These are phyloP conservation scores for Macrocybe gigantea DNA, from an alignment of 768 basidiomycete genomes.

Conservation along the genomic window DNA sequence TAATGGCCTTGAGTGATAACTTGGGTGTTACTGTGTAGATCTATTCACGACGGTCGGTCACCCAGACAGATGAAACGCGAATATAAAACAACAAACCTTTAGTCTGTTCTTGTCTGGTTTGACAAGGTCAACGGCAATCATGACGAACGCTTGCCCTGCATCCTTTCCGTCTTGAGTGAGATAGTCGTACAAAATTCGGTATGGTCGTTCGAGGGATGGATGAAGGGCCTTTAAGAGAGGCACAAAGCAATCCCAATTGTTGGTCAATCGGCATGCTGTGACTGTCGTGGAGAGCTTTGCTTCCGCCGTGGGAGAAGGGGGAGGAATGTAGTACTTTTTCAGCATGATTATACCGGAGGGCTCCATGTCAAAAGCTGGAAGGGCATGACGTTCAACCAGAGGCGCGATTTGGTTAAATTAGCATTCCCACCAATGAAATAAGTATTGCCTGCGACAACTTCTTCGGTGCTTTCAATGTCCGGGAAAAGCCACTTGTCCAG, in stretches of 20 bases:
- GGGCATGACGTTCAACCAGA: too few species aligned
- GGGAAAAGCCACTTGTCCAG: constrained; percentile 13
- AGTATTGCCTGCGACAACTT: constrained; percentile 9
- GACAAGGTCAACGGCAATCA: constrained; percentile 9
- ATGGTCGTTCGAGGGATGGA: constrained; percentile 6
- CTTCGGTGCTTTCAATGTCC: constrained; percentile 4
- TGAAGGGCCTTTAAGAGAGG: constrained; percentile 4
- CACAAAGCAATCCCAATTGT: constrained; percentile 7
- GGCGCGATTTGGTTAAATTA: too few species aligned
- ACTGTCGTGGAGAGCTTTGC: constrained; percentile 4
- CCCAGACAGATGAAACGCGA: background rate
- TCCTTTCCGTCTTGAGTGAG: constrained; percentile 8
- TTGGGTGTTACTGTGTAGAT: constrained; percentile 9
- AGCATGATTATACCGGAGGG: constrained; percentile 11
- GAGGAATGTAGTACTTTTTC: constrained; percentile 12
- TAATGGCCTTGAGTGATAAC: constrained; percentile 10
- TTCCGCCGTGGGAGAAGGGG: constrained; percentile 5
- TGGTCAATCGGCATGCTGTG: constrained; percentile 10
- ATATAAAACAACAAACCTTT: constrained; percentile 3
- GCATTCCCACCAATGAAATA: constrained; percentile 8
- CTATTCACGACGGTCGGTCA: background rate
- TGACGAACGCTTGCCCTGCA: constrained; percentile 6
- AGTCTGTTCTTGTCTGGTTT: constrained; percentile 8
- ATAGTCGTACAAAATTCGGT: constrained; percentile 7
- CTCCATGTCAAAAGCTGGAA: constrained; percentile 9